These are phyloP conservation scores for Oropetium thomaeum DNA, from an alignment of 176 grass and related monocot genomes.

Conservation along the genomic window DNA sequence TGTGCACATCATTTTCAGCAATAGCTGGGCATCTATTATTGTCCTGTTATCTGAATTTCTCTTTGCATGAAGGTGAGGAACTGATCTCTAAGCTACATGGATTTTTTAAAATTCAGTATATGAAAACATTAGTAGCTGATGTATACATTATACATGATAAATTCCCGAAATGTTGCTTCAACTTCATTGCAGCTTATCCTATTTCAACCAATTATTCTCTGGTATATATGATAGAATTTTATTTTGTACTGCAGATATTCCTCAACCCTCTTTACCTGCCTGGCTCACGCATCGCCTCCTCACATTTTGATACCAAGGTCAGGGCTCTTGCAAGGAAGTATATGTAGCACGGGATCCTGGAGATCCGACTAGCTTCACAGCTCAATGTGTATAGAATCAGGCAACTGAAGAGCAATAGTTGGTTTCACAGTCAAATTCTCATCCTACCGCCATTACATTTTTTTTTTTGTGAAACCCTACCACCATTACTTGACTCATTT, in stretches of 20 bases:
- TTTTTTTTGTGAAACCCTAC: too few species aligned
- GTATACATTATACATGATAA: background rate
- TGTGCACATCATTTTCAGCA: background rate
- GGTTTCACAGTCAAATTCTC: background rate
- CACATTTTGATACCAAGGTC: constrained; percentile 91
- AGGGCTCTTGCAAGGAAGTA: constrained; percentile 85
- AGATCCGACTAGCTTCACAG: background rate
- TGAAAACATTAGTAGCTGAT: background rate
- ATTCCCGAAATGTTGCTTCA: background rate
- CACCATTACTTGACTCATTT: background rate
- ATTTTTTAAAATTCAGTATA: background rate
- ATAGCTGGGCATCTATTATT: background rate
- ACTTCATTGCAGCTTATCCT: constrained; percentile 10
- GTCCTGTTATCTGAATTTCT: background rate
- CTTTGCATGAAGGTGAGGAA: background rate
- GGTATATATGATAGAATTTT: background rate
- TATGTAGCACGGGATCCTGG: constrained; percentile 28
- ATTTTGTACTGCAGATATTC: constrained; percentile 55
- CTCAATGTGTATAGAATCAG: background rate
- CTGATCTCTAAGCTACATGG: background rate
- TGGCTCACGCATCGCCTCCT: constrained; percentile 79
- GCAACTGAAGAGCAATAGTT: background rate
- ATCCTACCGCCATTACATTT: background rate
- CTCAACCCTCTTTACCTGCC: constrained; percentile 80
- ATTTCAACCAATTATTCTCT: background rate